These are phyloP conservation scores for Boletus insuetus DNA, from an alignment of 768 basidiomycete genomes.

Conservation along the genomic window DNA sequence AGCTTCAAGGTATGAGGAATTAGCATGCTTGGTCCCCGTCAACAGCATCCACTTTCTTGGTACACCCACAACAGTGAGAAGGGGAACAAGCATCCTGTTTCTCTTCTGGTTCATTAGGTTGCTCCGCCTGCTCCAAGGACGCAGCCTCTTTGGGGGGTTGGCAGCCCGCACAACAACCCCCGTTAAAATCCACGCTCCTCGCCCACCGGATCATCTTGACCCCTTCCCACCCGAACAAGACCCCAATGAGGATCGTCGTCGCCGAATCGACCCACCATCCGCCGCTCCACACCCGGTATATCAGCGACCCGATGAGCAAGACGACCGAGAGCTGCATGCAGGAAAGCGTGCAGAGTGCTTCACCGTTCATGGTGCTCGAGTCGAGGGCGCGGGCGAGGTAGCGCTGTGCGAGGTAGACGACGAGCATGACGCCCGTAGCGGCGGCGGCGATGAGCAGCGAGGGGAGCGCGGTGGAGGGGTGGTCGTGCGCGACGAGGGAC, in stretches of 20 bases:
- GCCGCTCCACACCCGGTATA: slow-evolving; percentile 38
- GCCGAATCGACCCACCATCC: slow-evolving; percentile 42
- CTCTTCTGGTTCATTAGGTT: neutral
- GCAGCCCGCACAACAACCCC: slow-evolving; percentile 33
- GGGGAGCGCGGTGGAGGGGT: slow-evolving; percentile 37
- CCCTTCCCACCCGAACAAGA: slow-evolving; percentile 9
- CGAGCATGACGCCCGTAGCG: slow-evolving; percentile 37
- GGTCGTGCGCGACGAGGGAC: slow-evolving; percentile 33
- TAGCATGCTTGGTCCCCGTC: neutral
- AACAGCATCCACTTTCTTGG: neutral
- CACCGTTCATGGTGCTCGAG: slow-evolving; percentile 42
- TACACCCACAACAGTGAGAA: slow-evolving; percentile 2
- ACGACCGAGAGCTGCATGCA: slow-evolving; percentile 43
- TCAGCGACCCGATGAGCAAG: slow-evolving; percentile 39
- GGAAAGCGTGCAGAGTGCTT: slow-evolving; percentile 43
- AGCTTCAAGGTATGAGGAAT: neutral
- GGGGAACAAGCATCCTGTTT: neutral
- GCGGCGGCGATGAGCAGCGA: slow-evolving; percentile 43
- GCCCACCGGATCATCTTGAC: slow-evolving; percentile 33
- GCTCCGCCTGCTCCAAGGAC: neutral
- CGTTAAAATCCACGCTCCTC: slow-evolving; percentile 28
- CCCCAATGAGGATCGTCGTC: slow-evolving; percentile 3
- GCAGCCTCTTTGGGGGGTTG: neutral
- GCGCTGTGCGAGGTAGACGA: slow-evolving; percentile 44
- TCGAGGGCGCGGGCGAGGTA: slow-evolving; percentile 41